phyloP scores from a whole-genome alignment of 768 basidiomycete species.

The Lentinus brumalis region DNA sequence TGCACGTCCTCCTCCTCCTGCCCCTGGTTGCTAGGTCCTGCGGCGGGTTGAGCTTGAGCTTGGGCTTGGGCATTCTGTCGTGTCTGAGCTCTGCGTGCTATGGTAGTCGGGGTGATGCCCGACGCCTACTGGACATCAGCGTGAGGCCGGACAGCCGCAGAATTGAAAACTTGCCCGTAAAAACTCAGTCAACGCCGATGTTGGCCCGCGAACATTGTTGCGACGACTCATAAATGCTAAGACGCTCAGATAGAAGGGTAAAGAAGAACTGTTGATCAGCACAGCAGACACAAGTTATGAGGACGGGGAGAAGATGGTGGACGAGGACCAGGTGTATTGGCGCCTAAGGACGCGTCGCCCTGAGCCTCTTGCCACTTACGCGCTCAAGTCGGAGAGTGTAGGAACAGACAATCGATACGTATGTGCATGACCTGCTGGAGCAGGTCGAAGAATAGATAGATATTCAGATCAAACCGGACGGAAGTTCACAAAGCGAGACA shows the following conservation, averaged over 20 bases:
- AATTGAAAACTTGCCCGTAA: constrained; percentile 52
- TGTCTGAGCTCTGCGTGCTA: constrained; percentile 39
- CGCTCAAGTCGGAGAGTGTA: not conserved
- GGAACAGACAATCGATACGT: not conserved
- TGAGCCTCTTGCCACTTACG: not conserved
- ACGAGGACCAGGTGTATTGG: not conserved
- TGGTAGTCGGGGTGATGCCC: constrained; percentile 48
- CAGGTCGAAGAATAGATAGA: not conserved
- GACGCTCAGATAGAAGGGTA: too few species aligned
- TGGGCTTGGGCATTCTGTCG: constrained; percentile 20
- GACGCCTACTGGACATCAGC: constrained; percentile 40
- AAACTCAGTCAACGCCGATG: constrained; percentile 83
- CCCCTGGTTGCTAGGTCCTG: constrained; percentile 40
- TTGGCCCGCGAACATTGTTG: constrained; percentile 70
- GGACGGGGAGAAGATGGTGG: not conserved
- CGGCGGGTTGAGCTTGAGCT: constrained; percentile 24
- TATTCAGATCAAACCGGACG: too few species aligned
- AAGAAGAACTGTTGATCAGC: not conserved
- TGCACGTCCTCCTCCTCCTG: constrained; percentile 23
- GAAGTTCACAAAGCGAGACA: too few species aligned
- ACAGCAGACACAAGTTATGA: not conserved
- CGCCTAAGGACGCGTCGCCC: constrained; percentile 17
- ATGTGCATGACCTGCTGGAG: not conserved
- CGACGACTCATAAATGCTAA: constrained; percentile 23
- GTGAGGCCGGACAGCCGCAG: not conserved